These are phyloP conservation scores for Boechera divaricarpa DNA, from an alignment of 345 rosid genomes.

Conservation along the genomic window DNA sequence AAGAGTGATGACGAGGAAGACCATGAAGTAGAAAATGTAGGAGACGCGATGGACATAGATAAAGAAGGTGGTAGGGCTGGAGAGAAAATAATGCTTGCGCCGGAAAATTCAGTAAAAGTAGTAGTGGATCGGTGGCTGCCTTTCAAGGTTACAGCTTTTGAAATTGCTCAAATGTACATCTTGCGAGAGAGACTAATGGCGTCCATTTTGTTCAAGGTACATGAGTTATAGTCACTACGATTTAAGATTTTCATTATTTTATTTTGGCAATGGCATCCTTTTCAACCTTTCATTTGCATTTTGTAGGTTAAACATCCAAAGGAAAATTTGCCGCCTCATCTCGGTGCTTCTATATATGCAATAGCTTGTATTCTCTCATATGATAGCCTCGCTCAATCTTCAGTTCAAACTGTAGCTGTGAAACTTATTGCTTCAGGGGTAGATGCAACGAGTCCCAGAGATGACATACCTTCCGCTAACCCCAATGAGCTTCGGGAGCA, in stretches of 20 bases:
- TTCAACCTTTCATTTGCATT: slow-evolving; percentile 8
- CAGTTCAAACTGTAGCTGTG: slow-evolving; percentile 21
- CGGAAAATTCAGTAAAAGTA: slow-evolving; percentile 65
- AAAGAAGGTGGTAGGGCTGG: slow-evolving; percentile 43
- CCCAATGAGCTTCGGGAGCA: slow-evolving; percentile 7
- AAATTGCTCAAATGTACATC: slow-evolving; percentile 86
- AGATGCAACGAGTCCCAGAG: slow-evolving; percentile 31
- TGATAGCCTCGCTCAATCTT: slow-evolving; percentile 61
- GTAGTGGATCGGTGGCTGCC: slow-evolving; percentile 83
- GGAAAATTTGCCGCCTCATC: slow-evolving; percentile 63
- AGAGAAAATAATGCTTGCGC: slow-evolving; percentile 68
- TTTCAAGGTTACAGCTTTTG: slow-evolving; percentile 69
- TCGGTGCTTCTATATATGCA: slow-evolving; percentile 67
- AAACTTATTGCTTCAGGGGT: slow-evolving; percentile 27
- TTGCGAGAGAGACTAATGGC: slow-evolving; percentile 77
- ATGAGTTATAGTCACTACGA: slow-evolving; percentile 37
- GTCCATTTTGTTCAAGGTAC: slow-evolving; percentile 76
- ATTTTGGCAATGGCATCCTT: slow-evolving; percentile 18
- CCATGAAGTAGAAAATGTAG: slow-evolving; percentile 51
- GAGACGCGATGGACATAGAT: slow-evolving; percentile 52
- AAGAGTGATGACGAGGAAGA: slow-evolving; percentile 47
- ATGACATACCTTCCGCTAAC: slow-evolving; percentile 1
- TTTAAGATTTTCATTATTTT: neutral
- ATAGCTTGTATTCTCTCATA: slow-evolving; percentile 62
- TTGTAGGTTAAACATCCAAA: slow-evolving; percentile 71